These are phyloP conservation scores for Mucor indicus DNA, from an alignment of 371 early-diverging fungal species.

Conservation along the genomic window DNA sequence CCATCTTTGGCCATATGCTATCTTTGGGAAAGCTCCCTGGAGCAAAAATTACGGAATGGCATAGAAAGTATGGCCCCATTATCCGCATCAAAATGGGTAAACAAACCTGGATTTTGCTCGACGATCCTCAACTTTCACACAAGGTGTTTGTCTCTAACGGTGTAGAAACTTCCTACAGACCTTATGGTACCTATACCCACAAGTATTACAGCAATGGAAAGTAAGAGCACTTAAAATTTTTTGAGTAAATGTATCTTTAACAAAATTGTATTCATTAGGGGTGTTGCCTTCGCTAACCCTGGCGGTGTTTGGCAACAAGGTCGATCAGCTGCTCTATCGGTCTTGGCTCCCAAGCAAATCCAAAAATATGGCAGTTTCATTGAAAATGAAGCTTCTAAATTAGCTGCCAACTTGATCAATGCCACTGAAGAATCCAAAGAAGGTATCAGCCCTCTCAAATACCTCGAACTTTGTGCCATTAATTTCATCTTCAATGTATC, in stretches of 20 bases:
- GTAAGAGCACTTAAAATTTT: not conserved
- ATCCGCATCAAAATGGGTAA: slow-evolving; percentile 11
- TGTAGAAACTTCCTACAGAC: slow-evolving; percentile 1
- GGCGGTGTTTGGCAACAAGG: not conserved
- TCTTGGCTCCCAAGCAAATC: slow-evolving; percentile 12
- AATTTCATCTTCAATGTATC: slow-evolving; percentile 7
- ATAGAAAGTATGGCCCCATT: slow-evolving; percentile 14
- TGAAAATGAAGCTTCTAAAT: not conserved
- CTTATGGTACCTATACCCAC: not conserved
- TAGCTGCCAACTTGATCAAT: not conserved
- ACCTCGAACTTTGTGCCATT: slow-evolving; percentile 1
- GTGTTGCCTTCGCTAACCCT: slow-evolving; percentile 1
- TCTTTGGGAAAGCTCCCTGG: slow-evolving; percentile 1
- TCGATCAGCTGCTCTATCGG: slow-evolving; percentile 4
- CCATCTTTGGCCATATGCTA: slow-evolving; percentile 10
- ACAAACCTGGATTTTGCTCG: slow-evolving; percentile 8
- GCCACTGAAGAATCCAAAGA: not conserved
- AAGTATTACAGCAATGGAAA: slow-evolving; percentile 5
- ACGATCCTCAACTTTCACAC: slow-evolving; percentile 14
- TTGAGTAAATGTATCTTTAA: not conserved
- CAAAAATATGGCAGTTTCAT: slow-evolving; percentile 1
- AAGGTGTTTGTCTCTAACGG: slow-evolving; percentile 15
- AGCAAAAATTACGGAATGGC: slow-evolving; percentile 9
- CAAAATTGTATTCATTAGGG: not conserved
- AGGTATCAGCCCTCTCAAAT: not conserved